A percentile compares a stretch with the other conserved stretches of the same genome.
These are phyloP conservation scores for Penicillium sp. DNA, from an alignment of 2,329 filamentous ascomycete species.

Conservation along the genomic window DNA sequence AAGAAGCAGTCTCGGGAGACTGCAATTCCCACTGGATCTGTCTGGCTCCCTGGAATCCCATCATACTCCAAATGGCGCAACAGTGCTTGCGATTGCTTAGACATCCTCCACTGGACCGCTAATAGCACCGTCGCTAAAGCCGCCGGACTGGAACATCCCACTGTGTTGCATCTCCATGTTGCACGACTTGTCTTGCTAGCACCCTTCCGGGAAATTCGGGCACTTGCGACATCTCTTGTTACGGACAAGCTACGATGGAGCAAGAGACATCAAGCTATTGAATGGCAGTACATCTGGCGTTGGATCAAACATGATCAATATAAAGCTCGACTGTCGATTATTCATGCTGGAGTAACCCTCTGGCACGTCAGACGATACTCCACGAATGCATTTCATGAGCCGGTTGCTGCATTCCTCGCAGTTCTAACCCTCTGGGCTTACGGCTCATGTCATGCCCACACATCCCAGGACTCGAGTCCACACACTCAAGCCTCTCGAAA, in stretches of 20 bases:
- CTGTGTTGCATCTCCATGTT: constrained; percentile 62
- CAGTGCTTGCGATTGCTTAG: constrained; percentile 54
- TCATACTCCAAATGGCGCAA: constrained; percentile 56
- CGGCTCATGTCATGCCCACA: constrained; percentile 40
- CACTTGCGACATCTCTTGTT: constrained; percentile 48
- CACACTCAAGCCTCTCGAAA: constrained; percentile 11
- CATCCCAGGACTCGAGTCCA: constrained; percentile 40
- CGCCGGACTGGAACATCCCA: constrained; percentile 60
- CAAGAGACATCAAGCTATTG: constrained; percentile 36
- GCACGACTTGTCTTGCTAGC: constrained; percentile 60
- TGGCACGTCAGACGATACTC: constrained; percentile 61
- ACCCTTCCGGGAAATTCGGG: constrained; percentile 55
- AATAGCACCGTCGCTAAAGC: constrained; percentile 58
- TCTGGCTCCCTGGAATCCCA: constrained; percentile 57
- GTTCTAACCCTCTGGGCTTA: constrained; percentile 58
- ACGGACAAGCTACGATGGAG: constrained; percentile 40
- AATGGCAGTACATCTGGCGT: constrained; percentile 52
- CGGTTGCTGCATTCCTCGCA: constrained; percentile 53
- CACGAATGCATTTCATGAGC: constrained; percentile 56
- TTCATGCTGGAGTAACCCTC: constrained; percentile 60
- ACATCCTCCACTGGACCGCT: constrained; percentile 65
- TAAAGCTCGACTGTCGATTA: constrained; percentile 63
- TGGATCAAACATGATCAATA: constrained; percentile 61
- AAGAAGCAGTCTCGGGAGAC: constrained; percentile 46
- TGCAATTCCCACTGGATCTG: constrained; percentile 42